These are phyloP conservation scores for Saccharum officinarum DNA, from an alignment of 176 grass and related monocot genomes.

Conservation along the genomic window DNA sequence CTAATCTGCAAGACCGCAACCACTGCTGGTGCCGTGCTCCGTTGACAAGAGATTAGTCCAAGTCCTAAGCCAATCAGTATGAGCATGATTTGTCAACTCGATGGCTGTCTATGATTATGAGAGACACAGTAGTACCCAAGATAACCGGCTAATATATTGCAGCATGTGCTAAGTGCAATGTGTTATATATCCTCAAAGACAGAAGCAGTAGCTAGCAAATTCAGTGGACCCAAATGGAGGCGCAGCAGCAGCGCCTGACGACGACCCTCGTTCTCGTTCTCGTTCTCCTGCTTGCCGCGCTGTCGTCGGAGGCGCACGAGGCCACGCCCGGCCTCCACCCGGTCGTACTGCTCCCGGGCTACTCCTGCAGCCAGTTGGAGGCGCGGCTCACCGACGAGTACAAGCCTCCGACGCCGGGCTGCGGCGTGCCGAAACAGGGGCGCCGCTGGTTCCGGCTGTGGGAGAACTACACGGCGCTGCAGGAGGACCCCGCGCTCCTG, in stretches of 20 bases:
- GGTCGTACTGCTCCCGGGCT: background rate
- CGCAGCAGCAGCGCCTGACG: background rate
- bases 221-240: background rate
- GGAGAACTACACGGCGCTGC: background rate
- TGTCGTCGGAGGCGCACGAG: background rate
- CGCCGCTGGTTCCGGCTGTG: conserved; percentile 1
- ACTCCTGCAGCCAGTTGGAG: background rate
- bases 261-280: background rate
- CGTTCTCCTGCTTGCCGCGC: background rate
- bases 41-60: too few species aligned
- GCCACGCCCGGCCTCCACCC: background rate
- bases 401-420: background rate
- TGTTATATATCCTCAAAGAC: too few species aligned
- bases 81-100: too few species aligned
- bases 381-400: background rate
- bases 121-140: too few species aligned
- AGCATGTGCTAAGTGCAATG: too few species aligned
- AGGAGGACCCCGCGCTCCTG: background rate
- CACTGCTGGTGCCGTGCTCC: too few species aligned
- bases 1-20: too few species aligned
- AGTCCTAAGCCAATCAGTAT: too few species aligned
- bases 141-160: too few species aligned
- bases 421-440: background rate
- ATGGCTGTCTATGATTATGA: too few species aligned
- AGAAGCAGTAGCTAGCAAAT: background rate